Percentiles rank a stretch among this genome's conserved stretches.
Evolutionary conservation across 2,329 filamentous ascomycete genomes (phyloP).

Genomic region (Diplodia corticola): DNA sequence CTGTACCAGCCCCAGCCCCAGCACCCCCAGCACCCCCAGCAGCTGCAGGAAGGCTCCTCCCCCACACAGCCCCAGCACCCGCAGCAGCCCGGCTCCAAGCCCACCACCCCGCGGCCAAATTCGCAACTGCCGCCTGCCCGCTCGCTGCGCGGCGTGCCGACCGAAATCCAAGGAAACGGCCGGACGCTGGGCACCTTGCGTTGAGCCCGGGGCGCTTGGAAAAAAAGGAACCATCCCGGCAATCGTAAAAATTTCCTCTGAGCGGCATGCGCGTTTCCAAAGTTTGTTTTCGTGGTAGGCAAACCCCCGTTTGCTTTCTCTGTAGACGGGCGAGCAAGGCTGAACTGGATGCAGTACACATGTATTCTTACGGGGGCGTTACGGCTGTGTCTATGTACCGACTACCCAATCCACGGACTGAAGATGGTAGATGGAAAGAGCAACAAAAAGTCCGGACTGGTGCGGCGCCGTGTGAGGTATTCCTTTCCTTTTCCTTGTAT

Average conservation of each 20-base stretch:
- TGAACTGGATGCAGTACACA: background rate
- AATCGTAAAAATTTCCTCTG: background rate
- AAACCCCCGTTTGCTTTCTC: too few relatives aligned
- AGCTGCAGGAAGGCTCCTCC: background rate
- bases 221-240: background rate
- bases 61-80: background rate
- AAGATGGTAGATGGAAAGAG: background rate
- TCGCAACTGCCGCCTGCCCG: background rate
- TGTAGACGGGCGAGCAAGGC: background rate
- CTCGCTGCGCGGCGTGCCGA: conserved; percentile 4
- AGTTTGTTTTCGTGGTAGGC: background rate
- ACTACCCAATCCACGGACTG: background rate
- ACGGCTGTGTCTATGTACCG: background rate
- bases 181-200: conserved; percentile 15
- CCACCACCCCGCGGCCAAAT: background rate
- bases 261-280: background rate
- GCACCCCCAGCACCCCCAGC: background rate
- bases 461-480: background rate
- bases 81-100: background rate
- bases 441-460: background rate
- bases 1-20: background rate
- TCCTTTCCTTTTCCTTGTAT: background rate
- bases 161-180: conserved; percentile 20
- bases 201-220: background rate
- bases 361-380: background rate